Evolutionary conservation across 2,329 filamentous ascomycete genomes (phyloP).

Genomic region (Botrytis fragariae): DNA sequence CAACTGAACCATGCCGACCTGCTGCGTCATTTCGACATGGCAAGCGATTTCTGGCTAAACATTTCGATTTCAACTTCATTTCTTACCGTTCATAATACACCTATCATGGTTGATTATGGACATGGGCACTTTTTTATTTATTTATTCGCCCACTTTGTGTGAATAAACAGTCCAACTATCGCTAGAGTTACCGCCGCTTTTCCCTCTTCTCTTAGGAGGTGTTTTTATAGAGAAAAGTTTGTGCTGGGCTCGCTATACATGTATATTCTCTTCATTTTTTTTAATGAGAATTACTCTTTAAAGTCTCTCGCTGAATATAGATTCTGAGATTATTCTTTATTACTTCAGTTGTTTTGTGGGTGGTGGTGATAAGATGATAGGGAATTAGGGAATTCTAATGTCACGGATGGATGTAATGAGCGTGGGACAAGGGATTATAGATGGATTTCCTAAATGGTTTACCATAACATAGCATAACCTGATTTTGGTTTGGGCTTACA

Average conservation of each 20-base stretch:
- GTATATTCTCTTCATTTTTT: conserved; percentile 26
- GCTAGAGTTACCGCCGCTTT: conserved; percentile 37
- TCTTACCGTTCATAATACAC: conserved; percentile 22
- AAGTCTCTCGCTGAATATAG: conserved; percentile 32
- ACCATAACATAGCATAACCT: background rate
- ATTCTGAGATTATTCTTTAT: conserved; percentile 21
- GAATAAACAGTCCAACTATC: conserved; percentile 33
- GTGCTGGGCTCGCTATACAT: conserved; percentile 36
- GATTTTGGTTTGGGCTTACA: background rate
- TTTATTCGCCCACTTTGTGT: conserved; percentile 22
- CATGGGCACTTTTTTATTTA: conserved; percentile 7
- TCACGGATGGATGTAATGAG: conserved; percentile 13
- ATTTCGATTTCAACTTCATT: conserved; percentile 25
- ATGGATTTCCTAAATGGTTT: conserved; percentile 11
- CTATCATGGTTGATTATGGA: background rate
- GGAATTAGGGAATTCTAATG: background rate
- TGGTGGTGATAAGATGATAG: background rate
- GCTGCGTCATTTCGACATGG: conserved; percentile 15
- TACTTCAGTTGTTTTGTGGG: background rate
- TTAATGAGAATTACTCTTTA: conserved; percentile 9
- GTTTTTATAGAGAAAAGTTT: conserved; percentile 25
- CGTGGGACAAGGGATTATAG: conserved; percentile 1
- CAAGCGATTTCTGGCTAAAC: conserved; percentile 17
- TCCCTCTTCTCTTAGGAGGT: conserved; percentile 22
- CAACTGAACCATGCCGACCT: conserved; percentile 15